Evolutionary conservation across 2,329 filamentous ascomycete species (phyloP).

Genomic region (Podosphaera fusca): DNA sequence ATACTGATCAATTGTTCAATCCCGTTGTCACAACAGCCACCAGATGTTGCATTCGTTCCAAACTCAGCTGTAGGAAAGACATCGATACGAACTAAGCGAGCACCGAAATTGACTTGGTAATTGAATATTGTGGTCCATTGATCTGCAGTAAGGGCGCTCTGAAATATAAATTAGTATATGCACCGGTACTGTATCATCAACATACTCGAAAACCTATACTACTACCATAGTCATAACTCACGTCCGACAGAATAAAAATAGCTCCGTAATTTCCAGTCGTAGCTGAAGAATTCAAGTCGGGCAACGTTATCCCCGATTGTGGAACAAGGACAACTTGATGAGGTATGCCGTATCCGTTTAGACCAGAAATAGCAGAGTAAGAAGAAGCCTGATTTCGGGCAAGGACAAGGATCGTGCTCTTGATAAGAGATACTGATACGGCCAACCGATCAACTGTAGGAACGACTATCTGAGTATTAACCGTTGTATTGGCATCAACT

Average conservation of each 20-base stretch:
- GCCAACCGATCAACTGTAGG: not conserved
- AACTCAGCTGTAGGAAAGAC: conserved; percentile 29
- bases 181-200: not conserved
- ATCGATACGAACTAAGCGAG: conserved; percentile 36
- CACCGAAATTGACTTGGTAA: conserved; percentile 33
- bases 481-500: not conserved
- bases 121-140: conserved; percentile 32
- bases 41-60: conserved; percentile 16
- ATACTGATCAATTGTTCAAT: conserved; percentile 29
- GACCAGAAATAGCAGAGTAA: conserved; percentile 25
- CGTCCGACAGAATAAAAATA: conserved; percentile 22
- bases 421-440: not conserved
- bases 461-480: not conserved
- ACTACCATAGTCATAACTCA: conserved; percentile 25
- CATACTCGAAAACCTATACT: conserved; percentile 6
- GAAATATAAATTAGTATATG: not conserved
- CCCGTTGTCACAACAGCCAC: conserved; percentile 24
- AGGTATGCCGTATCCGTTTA: conserved; percentile 37
- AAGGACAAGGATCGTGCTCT: conserved; percentile 30
- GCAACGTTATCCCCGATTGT: conserved; percentile 25
- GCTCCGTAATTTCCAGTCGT: conserved; percentile 33
- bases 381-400: conserved; percentile 27
- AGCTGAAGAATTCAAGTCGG: conserved; percentile 23
- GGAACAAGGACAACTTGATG: conserved; percentile 32
- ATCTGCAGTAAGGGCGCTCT: conserved; percentile 22